Conservation (phyloP, 129 eudicot species). For the Oenanthe sinensis region DNA sequence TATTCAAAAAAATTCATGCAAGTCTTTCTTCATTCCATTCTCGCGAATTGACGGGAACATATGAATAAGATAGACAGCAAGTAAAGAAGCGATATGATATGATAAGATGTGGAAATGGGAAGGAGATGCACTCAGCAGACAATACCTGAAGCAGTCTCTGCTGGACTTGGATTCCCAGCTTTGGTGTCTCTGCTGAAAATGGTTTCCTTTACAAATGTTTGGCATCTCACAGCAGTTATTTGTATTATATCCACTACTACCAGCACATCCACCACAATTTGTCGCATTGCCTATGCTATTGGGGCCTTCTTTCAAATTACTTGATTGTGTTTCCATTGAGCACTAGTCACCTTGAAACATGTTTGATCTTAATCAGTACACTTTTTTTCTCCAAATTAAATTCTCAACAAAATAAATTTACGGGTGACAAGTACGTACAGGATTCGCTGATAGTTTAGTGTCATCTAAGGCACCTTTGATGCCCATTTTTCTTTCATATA, state of each 20-base stretch:
- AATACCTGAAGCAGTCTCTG: slow-evolving; percentile 24
- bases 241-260: slow-evolving; percentile 64
- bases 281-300: slow-evolving; percentile 46
- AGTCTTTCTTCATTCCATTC: neutral
- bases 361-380: neutral
- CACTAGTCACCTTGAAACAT: slow-evolving; percentile 9
- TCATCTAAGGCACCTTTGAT: no score
- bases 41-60: neutral
- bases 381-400: slow-evolving; percentile 4
- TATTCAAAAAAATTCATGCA: neutral
- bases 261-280: slow-evolving; percentile 75
- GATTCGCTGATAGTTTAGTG: no score
- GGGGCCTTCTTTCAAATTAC: slow-evolving; percentile 36
- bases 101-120: neutral
- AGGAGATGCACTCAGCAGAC: slow-evolving; percentile 18
- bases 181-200: slow-evolving; percentile 22
- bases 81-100: neutral
- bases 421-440: neutral
- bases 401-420: slow-evolving; percentile 14
- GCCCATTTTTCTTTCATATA: neutral
- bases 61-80: neutral
- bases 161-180: slow-evolving; percentile 6
- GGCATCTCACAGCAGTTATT: slow-evolving; percentile 26
- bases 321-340: slow-evolving; percentile 27
- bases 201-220: slow-evolving; percentile 36